These are phyloP conservation scores for Gossypium mustelinum DNA, from an alignment of 345 rosid genomes.

Conservation along the genomic window DNA sequence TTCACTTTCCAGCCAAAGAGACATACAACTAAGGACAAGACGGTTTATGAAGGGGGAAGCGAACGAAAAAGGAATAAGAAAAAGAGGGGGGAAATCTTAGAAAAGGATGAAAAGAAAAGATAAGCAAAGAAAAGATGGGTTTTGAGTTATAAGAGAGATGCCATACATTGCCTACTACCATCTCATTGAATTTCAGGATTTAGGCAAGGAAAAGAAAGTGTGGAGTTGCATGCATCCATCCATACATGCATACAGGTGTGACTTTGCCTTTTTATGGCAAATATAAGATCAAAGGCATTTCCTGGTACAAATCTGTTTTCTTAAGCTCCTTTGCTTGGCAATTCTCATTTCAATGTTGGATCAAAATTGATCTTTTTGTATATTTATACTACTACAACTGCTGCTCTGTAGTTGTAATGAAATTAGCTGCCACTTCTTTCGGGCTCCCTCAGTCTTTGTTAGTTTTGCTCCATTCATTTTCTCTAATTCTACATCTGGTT, in stretches of 20 bases:
- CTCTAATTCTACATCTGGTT: no score
- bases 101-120: neutral
- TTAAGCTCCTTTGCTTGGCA: neutral
- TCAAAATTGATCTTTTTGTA: neutral
- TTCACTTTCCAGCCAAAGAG: neutral
- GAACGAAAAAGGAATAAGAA: neutral
- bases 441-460: no score
- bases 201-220: conserved; percentile 1
- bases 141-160: neutral
- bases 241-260: neutral
- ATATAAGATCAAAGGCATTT: neutral
- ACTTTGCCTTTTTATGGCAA: neutral
- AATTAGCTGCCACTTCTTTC: no score
- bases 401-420: no score
- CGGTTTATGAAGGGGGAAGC: neutral
- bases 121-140: neutral
- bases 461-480: no score
- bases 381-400: neutral
- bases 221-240: neutral
- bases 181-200: neutral
- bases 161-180: neutral
- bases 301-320: neutral
- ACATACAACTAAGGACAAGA: neutral
- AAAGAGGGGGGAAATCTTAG: neutral
- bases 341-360: neutral